A percentile compares a stretch with the other conserved stretches of the same genome.
phyloP scores from a whole-genome alignment of 1,284 basidiomycete genomes.

The Flammula alnicola region DNA sequence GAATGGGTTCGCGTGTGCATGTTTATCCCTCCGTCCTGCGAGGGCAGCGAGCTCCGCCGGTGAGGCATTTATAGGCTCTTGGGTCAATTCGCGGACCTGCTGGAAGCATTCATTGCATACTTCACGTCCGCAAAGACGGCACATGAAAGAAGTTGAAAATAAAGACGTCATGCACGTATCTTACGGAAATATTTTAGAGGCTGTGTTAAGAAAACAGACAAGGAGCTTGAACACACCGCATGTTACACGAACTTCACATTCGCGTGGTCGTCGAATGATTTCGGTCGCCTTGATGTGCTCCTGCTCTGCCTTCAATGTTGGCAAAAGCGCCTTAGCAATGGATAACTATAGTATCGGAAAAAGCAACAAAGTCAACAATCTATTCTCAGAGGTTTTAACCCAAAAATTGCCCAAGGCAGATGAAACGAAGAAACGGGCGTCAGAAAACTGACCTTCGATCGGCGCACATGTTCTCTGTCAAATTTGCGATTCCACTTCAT shows the following conservation, averaged over 20 bases:
- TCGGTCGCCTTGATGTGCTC: constrained; percentile 64
- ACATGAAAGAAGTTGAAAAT: constrained; percentile 90
- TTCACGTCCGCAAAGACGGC: constrained; percentile 87
- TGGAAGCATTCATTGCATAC: constrained; percentile 85
- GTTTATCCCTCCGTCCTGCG: constrained; percentile 59
- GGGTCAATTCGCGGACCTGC: constrained; percentile 68
- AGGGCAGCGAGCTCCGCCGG: constrained; percentile 52
- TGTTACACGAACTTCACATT: constrained; percentile 79
- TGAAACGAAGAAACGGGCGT: background rate
- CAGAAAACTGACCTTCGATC: constrained; percentile 62
- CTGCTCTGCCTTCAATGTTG: constrained; percentile 70
- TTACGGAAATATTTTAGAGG: constrained; percentile 38
- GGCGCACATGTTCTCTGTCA: constrained; percentile 49
- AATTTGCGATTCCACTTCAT: constrained; percentile 66
- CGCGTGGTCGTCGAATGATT: constrained; percentile 73
- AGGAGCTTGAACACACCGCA: constrained; percentile 64
- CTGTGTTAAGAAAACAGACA: constrained; percentile 1
- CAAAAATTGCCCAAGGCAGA: background rate
- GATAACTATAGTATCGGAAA: constrained; percentile 38
- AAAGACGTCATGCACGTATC: constrained; percentile 94
- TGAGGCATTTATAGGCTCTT: constrained; percentile 51
- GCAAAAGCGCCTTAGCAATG: constrained; percentile 72
- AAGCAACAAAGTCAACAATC: constrained; percentile 14
- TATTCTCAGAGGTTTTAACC: background rate
- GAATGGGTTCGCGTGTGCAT: constrained; percentile 69